Base-by-base conservation (phyloP, 495 filamentous ascomycete genomes). In the Podospora pseudocomata region DNA sequence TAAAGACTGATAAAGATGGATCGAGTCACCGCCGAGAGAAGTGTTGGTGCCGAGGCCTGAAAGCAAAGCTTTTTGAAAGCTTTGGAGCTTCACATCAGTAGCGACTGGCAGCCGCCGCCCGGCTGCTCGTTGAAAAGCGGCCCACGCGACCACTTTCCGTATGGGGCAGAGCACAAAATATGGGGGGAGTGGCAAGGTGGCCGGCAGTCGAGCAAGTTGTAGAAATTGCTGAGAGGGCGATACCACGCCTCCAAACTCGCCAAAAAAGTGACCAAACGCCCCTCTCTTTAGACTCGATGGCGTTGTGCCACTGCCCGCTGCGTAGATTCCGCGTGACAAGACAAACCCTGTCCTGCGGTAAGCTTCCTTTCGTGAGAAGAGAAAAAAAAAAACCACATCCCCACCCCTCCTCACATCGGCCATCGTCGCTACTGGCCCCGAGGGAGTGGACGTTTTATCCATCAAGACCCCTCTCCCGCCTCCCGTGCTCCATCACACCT, bases 281-380 rank as follows among this genome's bases (percentile, higher is more conserved):
- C 56, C 56, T 59, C 56, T 59, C 56, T 59, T 59, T 59, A 59
- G 56, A 59, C 56, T 59, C 56, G 5, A 59, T 59, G 56, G 19
- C n/a, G 56, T 16, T 59, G 56, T 59, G 39, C 9, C 39, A 49
- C 39, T 49, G 39, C 39, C 15, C 2, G 39, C 39, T 49, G 39
- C 7, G 39, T 49, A 49, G 9, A 49, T 49, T 49, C 39, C 39
- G n/a, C 39, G 39, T 49, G 39, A 49, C 39, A 16, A 49, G 39
- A 49, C 39, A 49, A 49, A 16, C 39, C 39, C 39, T 49, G 39
- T 49, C 39, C 39, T 49, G 39, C 13, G 39, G 13, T 49, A 49
- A 49, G 39, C 39, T 49, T 49, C 13, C 6, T 49, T 3, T 23
- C 23, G 23, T 23, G 23, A 23, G 1, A 23, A 23, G 30, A 32